A percentile compares a stretch with the other conserved stretches of the same genome.
phyloP scores from a whole-genome alignment of 208 protist genomes.

The Naegleria gruberi region DNA sequence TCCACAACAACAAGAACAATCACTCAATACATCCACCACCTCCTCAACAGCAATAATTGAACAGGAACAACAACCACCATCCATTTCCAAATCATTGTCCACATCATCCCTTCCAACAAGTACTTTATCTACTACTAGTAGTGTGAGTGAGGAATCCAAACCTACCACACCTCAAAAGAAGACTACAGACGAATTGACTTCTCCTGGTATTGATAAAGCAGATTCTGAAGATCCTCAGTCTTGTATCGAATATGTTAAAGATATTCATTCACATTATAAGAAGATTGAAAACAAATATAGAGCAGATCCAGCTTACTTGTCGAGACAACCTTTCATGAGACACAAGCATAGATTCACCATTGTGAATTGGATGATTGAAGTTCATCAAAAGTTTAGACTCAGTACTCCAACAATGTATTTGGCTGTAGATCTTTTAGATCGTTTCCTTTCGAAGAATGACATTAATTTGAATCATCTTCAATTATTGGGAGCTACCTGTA shows the following conservation, averaged over 20 bases:
- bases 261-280: neutral
- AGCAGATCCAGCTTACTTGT: neutral
- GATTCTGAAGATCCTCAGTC: neutral
- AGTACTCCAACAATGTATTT: constrained; percentile 91
- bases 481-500: constrained; percentile 66
- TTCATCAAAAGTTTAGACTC: constrained; percentile 93
- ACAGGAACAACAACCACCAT: too few relatives aligned
- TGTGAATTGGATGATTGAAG: constrained; percentile 96
- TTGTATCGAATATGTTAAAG: neutral
- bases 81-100: too few relatives aligned
- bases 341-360: constrained; percentile 94
- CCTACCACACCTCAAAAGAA: neutral
- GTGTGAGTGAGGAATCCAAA: too few relatives aligned
- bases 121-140: too few relatives aligned
- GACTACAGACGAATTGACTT: neutral
- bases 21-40: too few relatives aligned
- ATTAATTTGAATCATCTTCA: constrained; percentile 53
- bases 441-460: constrained; percentile 56
- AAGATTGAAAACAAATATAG: neutral
- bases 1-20: neutral
- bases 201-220: neutral
- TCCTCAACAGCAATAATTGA: too few relatives aligned
- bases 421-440: constrained; percentile 91
- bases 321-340: constrained; percentile 74
- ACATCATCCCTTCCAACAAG: too few relatives aligned